A percentile compares a stretch with the other conserved stretches of the same genome.
Conservation (phyloP, 805 yeast genomes). For the Candida nemodendra region DNA sequence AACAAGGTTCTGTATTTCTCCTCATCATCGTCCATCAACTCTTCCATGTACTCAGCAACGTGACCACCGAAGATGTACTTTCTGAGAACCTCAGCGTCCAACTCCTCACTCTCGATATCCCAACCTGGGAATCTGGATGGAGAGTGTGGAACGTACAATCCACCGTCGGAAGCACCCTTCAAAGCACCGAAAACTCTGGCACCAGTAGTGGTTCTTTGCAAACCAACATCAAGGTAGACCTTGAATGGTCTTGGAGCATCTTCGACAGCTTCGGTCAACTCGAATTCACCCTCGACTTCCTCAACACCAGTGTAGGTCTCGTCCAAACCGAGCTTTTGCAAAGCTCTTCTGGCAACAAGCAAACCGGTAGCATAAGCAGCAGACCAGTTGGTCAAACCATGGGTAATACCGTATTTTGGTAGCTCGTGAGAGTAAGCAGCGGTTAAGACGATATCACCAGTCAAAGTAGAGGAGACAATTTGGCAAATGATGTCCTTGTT, state of each 20-base stretch:
- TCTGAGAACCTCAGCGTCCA: conserved; percentile 96
- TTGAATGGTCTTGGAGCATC: conserved; percentile 99
- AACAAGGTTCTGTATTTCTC: conserved; percentile 96
- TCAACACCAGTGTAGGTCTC: conserved; percentile 98
- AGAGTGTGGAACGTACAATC: conserved; percentile 98
- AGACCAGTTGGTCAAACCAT: conserved; percentile 99
- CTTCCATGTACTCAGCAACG: conserved; percentile 99
- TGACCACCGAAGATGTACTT: conserved; percentile 99
- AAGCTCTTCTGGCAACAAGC: conserved; percentile 97
- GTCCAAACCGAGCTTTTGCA: conserved; percentile 96
- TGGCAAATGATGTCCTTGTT: conserved; percentile 99
- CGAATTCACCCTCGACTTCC: conserved; percentile 99
- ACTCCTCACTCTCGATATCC: conserved; percentile 98
- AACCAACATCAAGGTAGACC: conserved; percentile 98
- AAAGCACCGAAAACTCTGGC: conserved; percentile 99
- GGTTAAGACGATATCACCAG: conserved; percentile 93
- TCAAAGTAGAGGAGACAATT: conserved; percentile 92
- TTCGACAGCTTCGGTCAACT: conserved; percentile 98
- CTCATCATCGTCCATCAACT: conserved; percentile 99
- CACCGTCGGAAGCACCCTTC: conserved; percentile 99
- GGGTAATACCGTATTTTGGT: conserved; percentile 95
- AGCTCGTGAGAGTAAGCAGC: conserved; percentile 99
- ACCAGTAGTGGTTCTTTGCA: conserved; percentile 99
- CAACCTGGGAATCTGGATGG: conserved; percentile 99
- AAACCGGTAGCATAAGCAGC: conserved; percentile 99